Percentiles rank a stretch among this genome's conserved stretches.
Evolutionary conservation across 805 yeast species (phyloP).

Genomic region (Candida argentea): DNA sequence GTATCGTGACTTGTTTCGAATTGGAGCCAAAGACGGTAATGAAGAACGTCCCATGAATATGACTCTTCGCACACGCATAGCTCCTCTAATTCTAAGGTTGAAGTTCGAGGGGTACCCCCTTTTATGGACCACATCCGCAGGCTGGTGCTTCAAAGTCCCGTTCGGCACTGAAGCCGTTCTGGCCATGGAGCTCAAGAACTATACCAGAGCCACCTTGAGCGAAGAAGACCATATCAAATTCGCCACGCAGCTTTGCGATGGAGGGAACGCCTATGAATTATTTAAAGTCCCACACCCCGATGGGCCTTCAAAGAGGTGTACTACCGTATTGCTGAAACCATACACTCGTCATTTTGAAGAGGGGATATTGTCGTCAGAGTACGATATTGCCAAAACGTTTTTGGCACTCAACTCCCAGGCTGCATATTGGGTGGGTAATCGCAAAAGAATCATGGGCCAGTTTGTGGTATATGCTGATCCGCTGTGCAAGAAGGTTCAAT

Average conservation of each 20-base stretch:
- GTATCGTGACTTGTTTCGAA: constrained; percentile 56
- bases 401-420: constrained; percentile 67
- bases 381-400: constrained; percentile 65
- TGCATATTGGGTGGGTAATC: constrained; percentile 87
- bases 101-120: constrained; percentile 83
- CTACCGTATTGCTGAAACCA: constrained; percentile 67
- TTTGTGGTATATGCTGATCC: constrained; percentile 59
- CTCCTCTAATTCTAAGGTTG: constrained; percentile 67
- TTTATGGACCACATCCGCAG: constrained; percentile 65
- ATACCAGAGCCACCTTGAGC: constrained; percentile 18
- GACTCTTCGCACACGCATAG: constrained; percentile 61
- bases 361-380: constrained; percentile 61
- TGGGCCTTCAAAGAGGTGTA: constrained; percentile 66
- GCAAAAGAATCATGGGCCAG: constrained; percentile 77
- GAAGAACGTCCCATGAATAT: constrained; percentile 38
- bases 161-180: constrained; percentile 18
- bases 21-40: constrained; percentile 21
- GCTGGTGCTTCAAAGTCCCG: constrained; percentile 82
- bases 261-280: constrained; percentile 17
- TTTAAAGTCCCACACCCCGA: constrained; percentile 86
- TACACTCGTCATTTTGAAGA: constrained; percentile 65
- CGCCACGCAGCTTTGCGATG: constrained; percentile 14
- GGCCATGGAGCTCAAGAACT: constrained; percentile 28
- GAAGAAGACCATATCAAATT: constrained; percentile 19
- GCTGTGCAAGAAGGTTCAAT: constrained; percentile 12